Evolutionary conservation across 2,329 filamentous ascomycete genomes (phyloP).

Genomic region (Lasiodiplodia hormozganensis): DNA sequence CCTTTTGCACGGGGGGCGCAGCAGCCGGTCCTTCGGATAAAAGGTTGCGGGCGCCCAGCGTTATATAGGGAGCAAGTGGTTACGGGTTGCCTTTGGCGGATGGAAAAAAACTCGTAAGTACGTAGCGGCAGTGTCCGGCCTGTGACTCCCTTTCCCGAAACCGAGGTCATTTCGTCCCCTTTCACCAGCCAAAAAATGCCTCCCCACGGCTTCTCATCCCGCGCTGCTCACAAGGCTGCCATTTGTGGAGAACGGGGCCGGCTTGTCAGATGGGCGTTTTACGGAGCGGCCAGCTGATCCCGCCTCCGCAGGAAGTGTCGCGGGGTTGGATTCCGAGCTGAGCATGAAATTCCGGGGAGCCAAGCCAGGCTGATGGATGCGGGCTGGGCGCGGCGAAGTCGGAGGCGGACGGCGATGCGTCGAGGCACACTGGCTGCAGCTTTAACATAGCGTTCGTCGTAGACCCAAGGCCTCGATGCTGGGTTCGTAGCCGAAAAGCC

Average conservation of each 20-base stretch:
- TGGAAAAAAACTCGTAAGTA: not conserved
- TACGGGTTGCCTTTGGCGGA: conserved; percentile 14
- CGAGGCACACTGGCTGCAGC: not conserved
- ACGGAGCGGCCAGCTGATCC: conserved; percentile 7
- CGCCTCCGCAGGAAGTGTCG: not conserved
- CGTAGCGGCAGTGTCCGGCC: not conserved
- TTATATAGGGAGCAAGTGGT: conserved; percentile 23
- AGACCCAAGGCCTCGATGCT: not conserved
- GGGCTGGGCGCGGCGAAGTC: not conserved
- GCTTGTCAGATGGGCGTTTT: not conserved
- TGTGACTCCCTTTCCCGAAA: not conserved
- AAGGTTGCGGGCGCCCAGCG: conserved; percentile 8
- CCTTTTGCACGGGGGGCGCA: not conserved
- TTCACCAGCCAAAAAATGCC: not conserved
- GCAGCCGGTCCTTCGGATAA: not conserved
- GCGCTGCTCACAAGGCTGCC: not conserved
- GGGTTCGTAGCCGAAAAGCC: not conserved
- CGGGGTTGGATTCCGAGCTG: conserved; percentile 1
- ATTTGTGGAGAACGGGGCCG: not conserved
- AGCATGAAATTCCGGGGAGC: not conserved
- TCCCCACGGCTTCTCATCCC: not conserved
- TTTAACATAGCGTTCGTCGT: not conserved
- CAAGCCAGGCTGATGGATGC: not conserved
- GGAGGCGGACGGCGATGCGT: not conserved
- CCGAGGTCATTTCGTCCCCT: conserved; percentile 3